A percentile compares a stretch with the other conserved stretches of the same genome.
phyloP scores from a whole-genome alignment of 495 filamentous ascomycete species.

The Lasiosphaeria hispida region DNA sequence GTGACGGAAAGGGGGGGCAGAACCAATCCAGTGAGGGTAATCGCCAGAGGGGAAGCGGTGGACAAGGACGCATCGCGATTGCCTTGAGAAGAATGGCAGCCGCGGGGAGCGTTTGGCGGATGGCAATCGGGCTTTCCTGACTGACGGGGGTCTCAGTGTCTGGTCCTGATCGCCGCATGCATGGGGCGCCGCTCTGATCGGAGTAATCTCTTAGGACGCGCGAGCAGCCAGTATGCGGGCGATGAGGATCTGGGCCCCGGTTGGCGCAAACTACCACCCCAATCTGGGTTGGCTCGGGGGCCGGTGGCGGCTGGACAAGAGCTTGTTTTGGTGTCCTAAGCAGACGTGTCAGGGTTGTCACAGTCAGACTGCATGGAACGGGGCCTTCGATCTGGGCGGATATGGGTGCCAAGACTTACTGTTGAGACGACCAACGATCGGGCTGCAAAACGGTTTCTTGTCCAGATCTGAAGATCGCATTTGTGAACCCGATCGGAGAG shows the following conservation, averaged over 20 bases:
- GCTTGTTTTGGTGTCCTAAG: neutral
- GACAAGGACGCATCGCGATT: neutral
- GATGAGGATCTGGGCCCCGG: neutral
- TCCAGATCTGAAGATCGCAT: conserved; percentile 9
- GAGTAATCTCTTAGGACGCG: conserved; percentile 18
- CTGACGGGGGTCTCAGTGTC: conserved; percentile 8
- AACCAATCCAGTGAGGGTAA: neutral
- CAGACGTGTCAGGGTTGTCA: conserved; percentile 8
- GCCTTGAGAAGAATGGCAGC: neutral
- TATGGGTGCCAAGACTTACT: conserved; percentile 7
- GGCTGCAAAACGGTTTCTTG: conserved; percentile 3
- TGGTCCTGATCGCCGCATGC: conserved; percentile 18
- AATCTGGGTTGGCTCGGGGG: conserved; percentile 3
- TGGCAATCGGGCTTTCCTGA: conserved; percentile 5
- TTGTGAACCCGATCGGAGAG: conserved; percentile 7
- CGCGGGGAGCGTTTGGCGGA: neutral
- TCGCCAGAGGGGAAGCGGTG: neutral
- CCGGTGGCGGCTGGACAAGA: neutral
- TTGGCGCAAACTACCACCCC: neutral
- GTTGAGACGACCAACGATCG: conserved; percentile 1
- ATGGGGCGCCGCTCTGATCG: conserved; percentile 16
- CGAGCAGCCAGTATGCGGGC: conserved; percentile 5
- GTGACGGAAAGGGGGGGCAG: neutral
- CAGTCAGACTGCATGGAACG: conserved; percentile 7
- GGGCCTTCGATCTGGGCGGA: conserved; percentile 3